Evolutionary conservation across 208 protist genomes (phyloP).

Genomic region (Vickermania ingenoplastis): DNA sequence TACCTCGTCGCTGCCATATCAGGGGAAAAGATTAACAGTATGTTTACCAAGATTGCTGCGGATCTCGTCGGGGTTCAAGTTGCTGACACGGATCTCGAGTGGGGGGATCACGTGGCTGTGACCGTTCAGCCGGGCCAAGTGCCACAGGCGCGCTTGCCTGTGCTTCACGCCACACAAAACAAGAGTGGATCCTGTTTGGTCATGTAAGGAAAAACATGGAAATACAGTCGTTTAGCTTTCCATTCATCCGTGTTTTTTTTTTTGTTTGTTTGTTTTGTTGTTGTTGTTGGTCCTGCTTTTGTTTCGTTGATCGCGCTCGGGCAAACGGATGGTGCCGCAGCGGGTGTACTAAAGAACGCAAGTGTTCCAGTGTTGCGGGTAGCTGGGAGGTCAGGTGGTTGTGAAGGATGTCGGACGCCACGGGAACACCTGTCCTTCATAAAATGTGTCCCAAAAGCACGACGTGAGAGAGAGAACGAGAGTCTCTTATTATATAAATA

Average conservation of each 20-base stretch:
- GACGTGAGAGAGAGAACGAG: no score
- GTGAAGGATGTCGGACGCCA: no score
- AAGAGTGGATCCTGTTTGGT: not conserved
- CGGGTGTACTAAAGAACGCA: no score
- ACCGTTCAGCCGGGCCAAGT: constrained; percentile 29
- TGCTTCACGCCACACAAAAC: not conserved
- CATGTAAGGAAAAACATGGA: constrained; percentile 8
- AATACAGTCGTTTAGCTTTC: not conserved
- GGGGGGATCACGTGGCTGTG: constrained; percentile 34
- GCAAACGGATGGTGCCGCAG: no score
- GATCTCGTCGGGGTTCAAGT: constrained; percentile 73
- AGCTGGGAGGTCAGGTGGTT: no score
- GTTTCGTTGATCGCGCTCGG: no score
- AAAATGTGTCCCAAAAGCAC: no score
- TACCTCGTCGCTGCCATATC: constrained; percentile 88
- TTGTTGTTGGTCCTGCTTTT: not conserved
- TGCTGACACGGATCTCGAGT: constrained; percentile 61
- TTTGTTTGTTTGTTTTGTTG: not conserved
- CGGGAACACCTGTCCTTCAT: no score
- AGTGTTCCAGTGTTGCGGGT: no score
- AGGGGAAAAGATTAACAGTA: constrained; percentile 77
- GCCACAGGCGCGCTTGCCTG: constrained; percentile 6
- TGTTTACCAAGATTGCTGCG: constrained; percentile 81
- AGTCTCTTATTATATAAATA: no score
- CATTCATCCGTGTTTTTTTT: constrained; percentile 1